These are phyloP conservation scores for Isatis tinctoria DNA, from an alignment of 345 rosid genomes.

Conservation along the genomic window DNA sequence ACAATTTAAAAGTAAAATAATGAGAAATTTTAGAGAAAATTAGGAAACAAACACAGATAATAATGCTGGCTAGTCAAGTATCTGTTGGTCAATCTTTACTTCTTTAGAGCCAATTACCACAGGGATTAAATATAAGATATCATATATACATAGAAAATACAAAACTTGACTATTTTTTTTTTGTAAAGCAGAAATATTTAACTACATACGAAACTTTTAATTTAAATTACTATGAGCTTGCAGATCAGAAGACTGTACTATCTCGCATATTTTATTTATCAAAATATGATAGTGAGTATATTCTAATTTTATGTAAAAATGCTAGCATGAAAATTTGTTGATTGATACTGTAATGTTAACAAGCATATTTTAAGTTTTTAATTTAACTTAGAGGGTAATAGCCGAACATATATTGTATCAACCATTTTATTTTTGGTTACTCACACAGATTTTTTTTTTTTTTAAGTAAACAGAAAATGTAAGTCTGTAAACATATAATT, in stretches of 20 bases:
- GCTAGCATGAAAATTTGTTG: background rate
- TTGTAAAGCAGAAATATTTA: background rate
- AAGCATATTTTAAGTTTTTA: background rate
- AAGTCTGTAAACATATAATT: background rate
- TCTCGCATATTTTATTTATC: background rate
- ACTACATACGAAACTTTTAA: background rate
- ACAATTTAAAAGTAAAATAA: background rate
- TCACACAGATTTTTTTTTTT: background rate
- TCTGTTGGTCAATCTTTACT: background rate
- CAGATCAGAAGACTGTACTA: background rate
- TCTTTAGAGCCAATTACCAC: background rate
- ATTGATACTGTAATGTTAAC: too few relatives aligned
- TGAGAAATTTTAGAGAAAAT: background rate
- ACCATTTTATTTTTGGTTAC: background rate
- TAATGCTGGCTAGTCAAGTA: background rate
- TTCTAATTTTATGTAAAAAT: background rate
- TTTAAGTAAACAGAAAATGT: background rate
- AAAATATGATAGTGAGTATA: background rate
- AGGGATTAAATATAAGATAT: background rate
- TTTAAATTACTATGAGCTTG: background rate
- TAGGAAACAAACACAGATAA: background rate
- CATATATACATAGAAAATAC: background rate
- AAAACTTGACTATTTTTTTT: background rate
- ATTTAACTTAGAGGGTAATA: background rate
- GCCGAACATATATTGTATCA: background rate